These are phyloP conservation scores for Chenopodium berlandieri DNA, from an alignment of 148 eudicot genomes.

Conservation along the genomic window DNA sequence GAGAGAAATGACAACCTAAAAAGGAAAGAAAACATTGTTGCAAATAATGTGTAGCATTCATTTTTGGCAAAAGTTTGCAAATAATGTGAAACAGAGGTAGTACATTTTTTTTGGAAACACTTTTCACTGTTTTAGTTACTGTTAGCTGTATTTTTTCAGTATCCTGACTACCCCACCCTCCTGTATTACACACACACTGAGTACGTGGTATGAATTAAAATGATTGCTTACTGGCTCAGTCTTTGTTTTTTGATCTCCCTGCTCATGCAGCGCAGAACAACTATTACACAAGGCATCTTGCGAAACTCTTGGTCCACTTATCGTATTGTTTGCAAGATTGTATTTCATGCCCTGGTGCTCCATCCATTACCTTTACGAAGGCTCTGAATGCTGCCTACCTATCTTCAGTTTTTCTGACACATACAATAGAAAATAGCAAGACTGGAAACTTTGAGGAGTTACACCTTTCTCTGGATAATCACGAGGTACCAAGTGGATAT, in stretches of 20 bases:
- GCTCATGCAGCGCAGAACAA: conserved; percentile 72
- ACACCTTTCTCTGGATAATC: conserved; percentile 56
- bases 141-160: not conserved
- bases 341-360: conserved; percentile 47
- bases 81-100: too few relatives aligned
- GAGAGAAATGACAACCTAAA: too few relatives aligned
- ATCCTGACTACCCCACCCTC: not conserved
- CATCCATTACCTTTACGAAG: conserved; percentile 51
- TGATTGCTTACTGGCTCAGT: conserved; percentile 3
- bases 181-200: not conserved
- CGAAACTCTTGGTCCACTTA: conserved; percentile 81
- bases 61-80: too few relatives aligned
- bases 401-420: conserved; percentile 75
- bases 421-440: conserved; percentile 67
- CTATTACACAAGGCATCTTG: conserved; percentile 73
- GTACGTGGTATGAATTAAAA: not conserved
- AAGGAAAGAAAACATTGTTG: too few relatives aligned
- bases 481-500: conserved; percentile 59
- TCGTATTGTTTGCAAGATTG: conserved; percentile 84
- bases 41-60: too few relatives aligned
- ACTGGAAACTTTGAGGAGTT: conserved; percentile 62
- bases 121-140: not conserved
- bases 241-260: conserved; percentile 2
- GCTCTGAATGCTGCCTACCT: conserved; percentile 78
- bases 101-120: not conserved